These are phyloP conservation scores for Cryptomeria japonica DNA, from an alignment of 75 land plant species.

Conservation along the genomic window DNA sequence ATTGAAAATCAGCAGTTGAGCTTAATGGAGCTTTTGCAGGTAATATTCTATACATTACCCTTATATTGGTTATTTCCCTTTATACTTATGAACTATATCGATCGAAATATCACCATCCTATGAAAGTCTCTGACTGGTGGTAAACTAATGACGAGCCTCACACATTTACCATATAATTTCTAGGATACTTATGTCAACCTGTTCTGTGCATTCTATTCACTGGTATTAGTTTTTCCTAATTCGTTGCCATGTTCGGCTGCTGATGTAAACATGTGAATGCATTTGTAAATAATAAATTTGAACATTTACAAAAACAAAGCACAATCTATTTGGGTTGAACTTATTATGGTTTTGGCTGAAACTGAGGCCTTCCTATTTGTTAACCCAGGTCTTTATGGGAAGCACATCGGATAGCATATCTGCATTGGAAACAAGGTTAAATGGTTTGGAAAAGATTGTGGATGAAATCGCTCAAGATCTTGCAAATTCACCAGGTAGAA, in stretches of 20 bases:
- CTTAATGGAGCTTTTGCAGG: conserved; percentile 64
- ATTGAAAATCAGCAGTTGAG: conserved; percentile 64
- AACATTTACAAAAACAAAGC: background rate
- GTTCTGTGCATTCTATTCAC: background rate
- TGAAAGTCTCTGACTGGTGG: background rate
- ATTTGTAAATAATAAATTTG: background rate
- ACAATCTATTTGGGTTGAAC: background rate
- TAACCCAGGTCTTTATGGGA: conserved; percentile 62
- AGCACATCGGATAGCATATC: conserved; percentile 57
- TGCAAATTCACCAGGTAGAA: background rate
- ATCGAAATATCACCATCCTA: background rate
- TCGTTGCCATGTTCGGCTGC: background rate
- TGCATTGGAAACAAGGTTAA: conserved; percentile 61
- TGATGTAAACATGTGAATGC: background rate
- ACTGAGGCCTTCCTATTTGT: background rate
- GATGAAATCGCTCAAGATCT: conserved; percentile 37
- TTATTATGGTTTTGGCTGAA: background rate
- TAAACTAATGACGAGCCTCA: background rate
- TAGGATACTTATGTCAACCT: background rate
- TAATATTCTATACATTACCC: conserved; percentile 13
- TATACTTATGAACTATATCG: background rate
- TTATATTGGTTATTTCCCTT: background rate
- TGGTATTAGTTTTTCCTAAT: background rate
- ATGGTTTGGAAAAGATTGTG: conserved; percentile 48
- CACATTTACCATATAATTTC: background rate